Percentiles rank a stretch among this genome's conserved stretches.
These are phyloP conservation scores for Hypoxylon fuscum DNA, from an alignment of 495 filamentous ascomycete species.

Conservation along the genomic window DNA sequence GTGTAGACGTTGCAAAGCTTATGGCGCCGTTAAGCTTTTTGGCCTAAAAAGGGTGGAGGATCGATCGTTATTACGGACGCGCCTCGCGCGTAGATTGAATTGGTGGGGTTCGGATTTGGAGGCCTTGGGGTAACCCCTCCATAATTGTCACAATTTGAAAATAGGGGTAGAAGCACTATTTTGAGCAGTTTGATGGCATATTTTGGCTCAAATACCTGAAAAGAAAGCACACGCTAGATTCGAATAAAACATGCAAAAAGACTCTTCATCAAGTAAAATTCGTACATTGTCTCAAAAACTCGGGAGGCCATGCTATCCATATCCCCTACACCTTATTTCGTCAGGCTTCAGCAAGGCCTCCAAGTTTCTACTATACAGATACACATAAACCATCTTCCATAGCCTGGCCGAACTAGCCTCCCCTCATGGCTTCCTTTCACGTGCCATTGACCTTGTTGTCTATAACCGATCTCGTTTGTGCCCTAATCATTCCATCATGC, in stretches of 20 bases:
- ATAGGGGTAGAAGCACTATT: too few relatives aligned
- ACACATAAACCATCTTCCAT: background rate
- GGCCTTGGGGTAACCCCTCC: slow-evolving; percentile 13
- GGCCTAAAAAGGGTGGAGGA: too few relatives aligned
- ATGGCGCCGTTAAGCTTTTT: too few relatives aligned
- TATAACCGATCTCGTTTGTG: slow-evolving; percentile 23
- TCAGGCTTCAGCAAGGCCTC: too few relatives aligned
- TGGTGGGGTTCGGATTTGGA: slow-evolving; percentile 17
- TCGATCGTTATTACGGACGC: background rate
- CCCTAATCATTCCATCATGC: slow-evolving; percentile 32
- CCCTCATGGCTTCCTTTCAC: slow-evolving; percentile 5
- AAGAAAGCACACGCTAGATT: background rate
- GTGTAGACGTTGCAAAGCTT: too few relatives aligned
- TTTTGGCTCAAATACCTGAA: too few relatives aligned
- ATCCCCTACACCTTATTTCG: too few relatives aligned
- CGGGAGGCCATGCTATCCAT: background rate
- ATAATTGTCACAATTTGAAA: too few relatives aligned
- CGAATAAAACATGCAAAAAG: background rate
- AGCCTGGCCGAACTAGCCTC: background rate
- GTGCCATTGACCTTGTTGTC: slow-evolving; percentile 17
- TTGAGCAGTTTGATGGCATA: background rate
- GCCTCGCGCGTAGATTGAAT: slow-evolving; percentile 17
- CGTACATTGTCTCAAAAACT: slow-evolving; percentile 7
- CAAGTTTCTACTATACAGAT: slow-evolving; percentile 33
- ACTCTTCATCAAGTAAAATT: slow-evolving; percentile 12